Conservation (phyloP, 306 rosid species). For the Quillaja saponaria region DNA sequence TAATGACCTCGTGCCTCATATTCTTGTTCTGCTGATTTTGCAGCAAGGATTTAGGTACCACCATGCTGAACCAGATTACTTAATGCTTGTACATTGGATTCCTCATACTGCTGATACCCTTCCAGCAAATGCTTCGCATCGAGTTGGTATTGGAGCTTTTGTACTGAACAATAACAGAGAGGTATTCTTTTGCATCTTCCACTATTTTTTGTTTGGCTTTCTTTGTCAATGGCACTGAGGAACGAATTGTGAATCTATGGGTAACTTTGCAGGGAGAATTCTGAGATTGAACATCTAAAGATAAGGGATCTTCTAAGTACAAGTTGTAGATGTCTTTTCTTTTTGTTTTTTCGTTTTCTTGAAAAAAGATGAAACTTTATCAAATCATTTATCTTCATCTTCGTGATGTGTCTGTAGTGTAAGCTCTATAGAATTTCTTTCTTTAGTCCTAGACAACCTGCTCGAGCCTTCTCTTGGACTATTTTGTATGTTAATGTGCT, state of each 20-base stretch:
- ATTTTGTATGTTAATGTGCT: background rate
- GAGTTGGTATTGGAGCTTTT: constrained; percentile 74
- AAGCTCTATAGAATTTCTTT: background rate
- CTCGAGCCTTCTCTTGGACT: constrained; percentile 5
- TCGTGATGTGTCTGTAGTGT: background rate
- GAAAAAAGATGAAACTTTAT: too few relatives aligned
- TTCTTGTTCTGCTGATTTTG: constrained; percentile 8
- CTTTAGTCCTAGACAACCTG: background rate
- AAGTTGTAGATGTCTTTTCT: too few relatives aligned
- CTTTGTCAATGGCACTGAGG: background rate
- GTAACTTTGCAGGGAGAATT: constrained; percentile 2
- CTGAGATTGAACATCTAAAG: background rate
- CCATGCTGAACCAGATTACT: constrained; percentile 80
- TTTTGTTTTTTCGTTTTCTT: too few relatives aligned
- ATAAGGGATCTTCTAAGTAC: background rate
- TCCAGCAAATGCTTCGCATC: constrained; percentile 91
- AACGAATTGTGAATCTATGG: background rate
- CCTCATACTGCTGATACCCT: constrained; percentile 57
- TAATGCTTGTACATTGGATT: constrained; percentile 83
- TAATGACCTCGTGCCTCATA: background rate
- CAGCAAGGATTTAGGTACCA: constrained; percentile 88
- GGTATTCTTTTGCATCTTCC: constrained; percentile 38
- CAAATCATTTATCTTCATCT: background rate
- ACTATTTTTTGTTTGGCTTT: background rate
- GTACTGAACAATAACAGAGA: constrained; percentile 62